Evolutionary conservation across 2,329 filamentous ascomycete species (phyloP).

Genomic region (Curvularia eragrostidis): DNA sequence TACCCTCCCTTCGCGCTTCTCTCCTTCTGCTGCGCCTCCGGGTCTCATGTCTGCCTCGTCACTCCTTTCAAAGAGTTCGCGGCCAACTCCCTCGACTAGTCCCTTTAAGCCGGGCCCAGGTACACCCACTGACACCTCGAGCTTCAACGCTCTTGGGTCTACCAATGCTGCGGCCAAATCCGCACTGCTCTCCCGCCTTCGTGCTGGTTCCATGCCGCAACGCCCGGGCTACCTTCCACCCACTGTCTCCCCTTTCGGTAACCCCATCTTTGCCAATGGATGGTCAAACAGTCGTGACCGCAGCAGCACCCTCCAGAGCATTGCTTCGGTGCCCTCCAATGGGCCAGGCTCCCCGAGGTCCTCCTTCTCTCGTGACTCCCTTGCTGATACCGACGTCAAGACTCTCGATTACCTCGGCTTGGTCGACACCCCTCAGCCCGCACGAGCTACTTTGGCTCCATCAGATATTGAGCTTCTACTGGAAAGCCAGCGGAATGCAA

Average conservation of each 20-base stretch:
- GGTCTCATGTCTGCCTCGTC: slow-evolving; percentile 61
- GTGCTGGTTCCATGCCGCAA: slow-evolving; percentile 94
- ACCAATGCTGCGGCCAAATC: slow-evolving; percentile 64
- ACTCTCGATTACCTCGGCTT: slow-evolving; percentile 96
- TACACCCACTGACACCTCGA: slow-evolving; percentile 46
- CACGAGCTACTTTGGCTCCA: slow-evolving; percentile 72
- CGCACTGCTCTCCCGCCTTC: slow-evolving; percentile 80
- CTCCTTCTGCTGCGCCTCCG: slow-evolving; percentile 71
- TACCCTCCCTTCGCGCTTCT: slow-evolving; percentile 94
- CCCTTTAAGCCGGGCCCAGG: slow-evolving; percentile 75
- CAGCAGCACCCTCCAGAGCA: slow-evolving; percentile 86
- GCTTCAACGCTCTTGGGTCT: slow-evolving; percentile 57
- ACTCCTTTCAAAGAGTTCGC: slow-evolving; percentile 76
- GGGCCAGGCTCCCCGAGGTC: slow-evolving; percentile 87
- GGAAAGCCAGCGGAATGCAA: slow-evolving; percentile 65
- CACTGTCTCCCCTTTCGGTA: slow-evolving; percentile 74
- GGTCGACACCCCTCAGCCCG: slow-evolving; percentile 87
- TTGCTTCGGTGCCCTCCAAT: slow-evolving; percentile 85
- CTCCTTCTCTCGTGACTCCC: slow-evolving; percentile 82
- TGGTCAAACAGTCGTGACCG: slow-evolving; percentile 84
- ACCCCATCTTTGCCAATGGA: slow-evolving; percentile 84
- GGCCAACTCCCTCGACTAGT: slow-evolving; percentile 84
- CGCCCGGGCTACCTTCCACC: slow-evolving; percentile 71
- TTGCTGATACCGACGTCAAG: slow-evolving; percentile 85
- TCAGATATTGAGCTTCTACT: slow-evolving; percentile 61